Base-by-base conservation (phyloP, 768 basidiomycete genomes). In the Trametes elegans region DNA sequence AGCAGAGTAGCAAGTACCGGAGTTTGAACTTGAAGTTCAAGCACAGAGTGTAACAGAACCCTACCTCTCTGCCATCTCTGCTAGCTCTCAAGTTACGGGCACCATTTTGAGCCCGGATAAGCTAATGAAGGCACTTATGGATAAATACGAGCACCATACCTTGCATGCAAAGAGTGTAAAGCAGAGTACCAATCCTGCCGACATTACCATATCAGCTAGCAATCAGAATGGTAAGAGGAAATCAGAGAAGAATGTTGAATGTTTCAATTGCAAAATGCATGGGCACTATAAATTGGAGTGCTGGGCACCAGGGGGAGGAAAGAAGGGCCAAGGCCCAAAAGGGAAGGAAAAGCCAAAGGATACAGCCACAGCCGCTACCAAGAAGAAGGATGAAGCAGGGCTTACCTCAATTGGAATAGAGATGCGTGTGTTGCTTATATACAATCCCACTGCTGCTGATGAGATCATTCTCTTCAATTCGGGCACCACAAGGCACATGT, bases 401-500 rank as follows among this genome's bases (percentile, higher is more conserved):
- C 13, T 32, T 13, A 32, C 31, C 31, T 32, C 13, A 7, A 32
- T 35, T 35, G 34, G n/a, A 35, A 3, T 13, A 5, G 34, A 13
- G 3, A n/a, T 4, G 6, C 5, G 41, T 19, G 41, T 19, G 6
- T 11, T 42, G 19, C 19, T 42, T 5, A 19, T 19, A 5, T n/a
- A 31, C 6, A 29, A 46, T 29, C 28, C 6, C 0, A 3, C 28
- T 31, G 27, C 24, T n/a, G 11, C 3, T 18, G 34, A 31, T 21
- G 24, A 39, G 39, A 65, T 49, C 11, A 66, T 70, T 34, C 61
- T 71, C 5, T 69, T 70, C 54, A 69, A 74, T 60, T 71, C 70
- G 16, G 71, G 73, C 11, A 66, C 70, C 8, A 63, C 67, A 1
- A 60, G 61, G 11, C 73, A 73, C 51, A 69, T 74, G 66, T 66